Conservation (phyloP, 805 yeast genomes). For the Starmerella apicola region DNA sequence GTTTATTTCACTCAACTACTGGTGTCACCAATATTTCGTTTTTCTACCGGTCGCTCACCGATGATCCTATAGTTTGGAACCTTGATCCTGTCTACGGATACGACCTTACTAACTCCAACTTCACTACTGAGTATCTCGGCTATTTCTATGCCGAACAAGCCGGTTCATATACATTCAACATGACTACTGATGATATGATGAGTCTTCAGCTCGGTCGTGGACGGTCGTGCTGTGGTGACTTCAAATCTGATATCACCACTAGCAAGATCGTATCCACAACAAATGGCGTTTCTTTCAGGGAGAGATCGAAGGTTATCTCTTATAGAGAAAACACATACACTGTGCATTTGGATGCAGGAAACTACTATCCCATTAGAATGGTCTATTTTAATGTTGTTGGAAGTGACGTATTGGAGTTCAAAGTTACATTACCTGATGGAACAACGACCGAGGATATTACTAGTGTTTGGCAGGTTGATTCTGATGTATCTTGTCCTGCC, state of each 20-base stretch:
- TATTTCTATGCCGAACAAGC: conserved; percentile 1
- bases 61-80: not conserved
- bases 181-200: not conserved
- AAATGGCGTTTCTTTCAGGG: not conserved
- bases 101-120: not conserved
- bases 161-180: conserved; percentile 1
- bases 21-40: conserved; percentile 4
- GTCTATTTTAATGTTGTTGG: conserved; percentile 4
- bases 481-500: not conserved
- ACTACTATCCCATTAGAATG: conserved; percentile 5
- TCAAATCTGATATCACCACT: not conserved
- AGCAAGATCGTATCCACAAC: not conserved
- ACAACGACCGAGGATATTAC: not conserved
- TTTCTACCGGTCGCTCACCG: not conserved
- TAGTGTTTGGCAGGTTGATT: conserved; percentile 3
- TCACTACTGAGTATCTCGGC: conserved; percentile 1
- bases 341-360: conserved; percentile 1
- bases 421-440: conserved; percentile 3
- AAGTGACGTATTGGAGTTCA: not conserved
- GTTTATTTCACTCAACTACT: not conserved
- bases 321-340: not conserved
- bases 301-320: not conserved
- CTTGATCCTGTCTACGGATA: conserved; percentile 1
- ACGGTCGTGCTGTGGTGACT: conserved; percentile 6
- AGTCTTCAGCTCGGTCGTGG: conserved; percentile 9